These are phyloP conservation scores for Ichthyophthirius multifiliis DNA, from an alignment of 169 alveolate species.

Conservation along the genomic window DNA sequence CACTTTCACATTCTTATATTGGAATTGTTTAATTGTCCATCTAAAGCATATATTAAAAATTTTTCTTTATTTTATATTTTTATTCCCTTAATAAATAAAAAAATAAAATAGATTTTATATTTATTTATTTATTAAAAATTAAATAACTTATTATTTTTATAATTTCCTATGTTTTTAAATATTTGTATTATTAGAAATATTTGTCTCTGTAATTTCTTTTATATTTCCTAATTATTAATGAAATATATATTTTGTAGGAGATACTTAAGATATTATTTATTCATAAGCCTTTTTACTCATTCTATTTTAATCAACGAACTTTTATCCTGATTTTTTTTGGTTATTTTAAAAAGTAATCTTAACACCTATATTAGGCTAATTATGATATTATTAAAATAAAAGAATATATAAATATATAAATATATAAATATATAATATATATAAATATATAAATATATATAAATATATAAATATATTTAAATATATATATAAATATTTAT, in stretches of 20 bases:
- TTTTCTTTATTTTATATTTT: neutral
- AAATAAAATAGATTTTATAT: neutral
- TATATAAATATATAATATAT: neutral
- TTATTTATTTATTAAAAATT: neutral
- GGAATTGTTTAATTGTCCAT: neutral
- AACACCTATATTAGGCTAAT: conserved; percentile 21
- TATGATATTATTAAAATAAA: neutral
- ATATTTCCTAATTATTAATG: neutral
- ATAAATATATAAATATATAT: too few species aligned
- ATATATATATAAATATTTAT: too few species aligned
- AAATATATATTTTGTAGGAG: neutral
- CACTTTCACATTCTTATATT: neutral
- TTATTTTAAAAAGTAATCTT: conserved; percentile 27
- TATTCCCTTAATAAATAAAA: neutral
- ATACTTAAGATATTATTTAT: neutral
- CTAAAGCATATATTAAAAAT: neutral
- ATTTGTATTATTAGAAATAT: neutral
- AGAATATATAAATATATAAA: neutral
- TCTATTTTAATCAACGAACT: neutral
- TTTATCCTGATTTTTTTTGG: conserved; percentile 17
- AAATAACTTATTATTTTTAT: neutral
- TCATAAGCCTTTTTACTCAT: conserved; percentile 24
- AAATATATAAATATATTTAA: too few species aligned
- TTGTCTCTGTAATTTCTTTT: neutral
- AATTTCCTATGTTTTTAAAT: neutral